A percentile compares a stretch with the other conserved stretches of the same genome.
phyloP scores from a whole-genome alignment of 2,329 filamentous ascomycete genomes.

The Fusarium odoratissimum region DNA sequence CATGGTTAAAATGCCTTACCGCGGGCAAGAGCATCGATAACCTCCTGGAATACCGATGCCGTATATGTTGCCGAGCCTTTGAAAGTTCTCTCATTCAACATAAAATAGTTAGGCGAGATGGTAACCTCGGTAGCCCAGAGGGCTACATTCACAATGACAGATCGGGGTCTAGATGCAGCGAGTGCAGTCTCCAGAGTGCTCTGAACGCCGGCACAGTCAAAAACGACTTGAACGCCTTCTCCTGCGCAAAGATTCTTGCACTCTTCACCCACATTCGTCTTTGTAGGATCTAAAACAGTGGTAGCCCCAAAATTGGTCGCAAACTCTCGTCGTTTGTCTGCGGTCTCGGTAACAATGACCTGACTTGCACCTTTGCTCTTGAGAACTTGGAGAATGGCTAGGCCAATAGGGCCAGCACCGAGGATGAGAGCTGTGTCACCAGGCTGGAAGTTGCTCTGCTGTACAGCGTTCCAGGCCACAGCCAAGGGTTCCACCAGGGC shows the following conservation, averaged over 20 bases:
- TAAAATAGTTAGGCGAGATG: not conserved
- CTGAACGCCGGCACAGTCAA: not conserved
- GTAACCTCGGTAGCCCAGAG: not conserved
- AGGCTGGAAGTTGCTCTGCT: not conserved
- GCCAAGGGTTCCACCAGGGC: not conserved
- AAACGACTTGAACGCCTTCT: not conserved
- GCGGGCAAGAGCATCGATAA: not conserved
- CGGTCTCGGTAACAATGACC: not conserved
- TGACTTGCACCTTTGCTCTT: not conserved
- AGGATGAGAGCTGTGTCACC: not conserved
- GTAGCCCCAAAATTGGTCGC: not conserved
- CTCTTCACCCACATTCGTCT: not conserved
- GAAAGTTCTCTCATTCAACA: not conserved
- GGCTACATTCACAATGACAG: not conserved
- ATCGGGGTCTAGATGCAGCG: not conserved
- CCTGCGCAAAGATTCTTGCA: not conserved
- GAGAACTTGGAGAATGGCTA: not conserved
- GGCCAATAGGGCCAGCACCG: not conserved
- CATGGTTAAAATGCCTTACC: rapidly evolving
- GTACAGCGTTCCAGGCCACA: not conserved
- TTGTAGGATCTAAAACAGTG: not conserved
- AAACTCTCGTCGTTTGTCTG: not conserved
- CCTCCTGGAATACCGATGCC: not conserved
- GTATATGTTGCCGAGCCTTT: not conserved
- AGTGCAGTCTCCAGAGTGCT: not conserved